Evolutionary conservation across 202 grass and related monocot genomes (phyloP), one percentile per base, ranked within the genome.

Genomic region (Panicum virgatum): DNA sequence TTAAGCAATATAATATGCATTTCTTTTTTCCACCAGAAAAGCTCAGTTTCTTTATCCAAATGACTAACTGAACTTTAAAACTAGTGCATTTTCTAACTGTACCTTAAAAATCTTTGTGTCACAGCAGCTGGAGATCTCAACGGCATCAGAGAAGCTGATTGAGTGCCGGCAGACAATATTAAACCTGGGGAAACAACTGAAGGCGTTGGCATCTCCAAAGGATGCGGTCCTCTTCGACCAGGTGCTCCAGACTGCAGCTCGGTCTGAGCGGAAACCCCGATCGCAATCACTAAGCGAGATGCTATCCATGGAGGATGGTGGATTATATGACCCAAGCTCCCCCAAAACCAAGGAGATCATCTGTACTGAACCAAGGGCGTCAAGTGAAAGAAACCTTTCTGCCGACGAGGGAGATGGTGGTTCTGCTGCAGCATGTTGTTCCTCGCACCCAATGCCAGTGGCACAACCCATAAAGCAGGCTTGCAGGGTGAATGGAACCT

Each of bases 91-190:
- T 26, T 29, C 12, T 70, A 18, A 19, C 15, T 3, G 27, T 16
- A 70, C 15, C 45, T 72, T 70, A 14, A 12, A 20, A 51, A n/a
- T 7, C 19, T 32, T 60, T 68, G 12, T 87, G 16, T 38, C 57
- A 37, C 80, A 92, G 90, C 77, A 86, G 80, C 63, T 71, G 34
- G 87, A 93, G 48, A 90, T 98, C 76, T 83, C 84, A 52, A 85
- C 76, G 14, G 92, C 90, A 72, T 93, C 95, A 75, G 84, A 95
- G 52, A 95, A 93, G 45, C 86, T 98, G 54, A 90, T 87, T 0
- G 90, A 92, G 86, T 92, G 90, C 80, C 90, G 94, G 76, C 92
- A 98, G 59, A 98, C 96, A 42, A 91, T 98, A 44, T 42, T 86
- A 66, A 96, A 76, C 80, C 86, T 96, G 36, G 90, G 92, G 44